Conservation (phyloP, 306 rosid genomes). For the Malus orientalis region DNA sequence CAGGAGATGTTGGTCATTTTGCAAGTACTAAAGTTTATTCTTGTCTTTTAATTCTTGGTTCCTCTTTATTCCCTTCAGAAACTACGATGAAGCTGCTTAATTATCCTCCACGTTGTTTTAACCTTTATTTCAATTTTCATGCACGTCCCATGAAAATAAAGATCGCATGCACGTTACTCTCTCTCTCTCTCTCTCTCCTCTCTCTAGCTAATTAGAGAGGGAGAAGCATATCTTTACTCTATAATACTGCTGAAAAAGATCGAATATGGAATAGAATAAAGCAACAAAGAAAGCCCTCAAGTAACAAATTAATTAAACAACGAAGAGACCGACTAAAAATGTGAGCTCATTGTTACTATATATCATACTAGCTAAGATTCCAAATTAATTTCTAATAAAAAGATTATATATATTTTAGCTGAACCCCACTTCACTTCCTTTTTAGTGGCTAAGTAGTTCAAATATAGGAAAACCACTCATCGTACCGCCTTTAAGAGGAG, state of each 20-base stretch:
- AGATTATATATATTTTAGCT: constrained; percentile 4
- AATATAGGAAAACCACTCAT: neutral
- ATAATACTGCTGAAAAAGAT: constrained; percentile 36
- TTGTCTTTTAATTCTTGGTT: constrained; percentile 56
- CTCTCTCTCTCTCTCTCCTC: constrained; percentile 7
- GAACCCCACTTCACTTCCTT: constrained; percentile 31
- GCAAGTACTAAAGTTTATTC: constrained; percentile 67
- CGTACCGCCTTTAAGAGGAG: neutral
- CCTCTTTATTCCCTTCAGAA: constrained; percentile 50
- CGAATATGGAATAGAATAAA: constrained; percentile 65
- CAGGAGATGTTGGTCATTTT: constrained; percentile 27
- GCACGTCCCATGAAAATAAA: constrained; percentile 63
- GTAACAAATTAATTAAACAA: constrained; percentile 22
- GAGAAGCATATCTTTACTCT: constrained; percentile 30
- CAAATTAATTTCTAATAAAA: constrained; percentile 4
- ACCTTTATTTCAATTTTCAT: constrained; percentile 44
- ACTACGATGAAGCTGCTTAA: constrained; percentile 48
- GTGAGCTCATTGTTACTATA: constrained; percentile 15
- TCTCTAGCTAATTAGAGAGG: neutral
- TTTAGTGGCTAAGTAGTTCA: neutral
- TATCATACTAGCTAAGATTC: constrained; percentile 17
- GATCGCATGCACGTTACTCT: constrained; percentile 64
- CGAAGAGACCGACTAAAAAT: constrained; percentile 1
- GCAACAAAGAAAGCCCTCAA: constrained; percentile 46
- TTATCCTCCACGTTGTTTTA: constrained; percentile 25